Evolutionary conservation across 2,329 filamentous ascomycete species (phyloP).

Genomic region (Calonectria pteridis): DNA sequence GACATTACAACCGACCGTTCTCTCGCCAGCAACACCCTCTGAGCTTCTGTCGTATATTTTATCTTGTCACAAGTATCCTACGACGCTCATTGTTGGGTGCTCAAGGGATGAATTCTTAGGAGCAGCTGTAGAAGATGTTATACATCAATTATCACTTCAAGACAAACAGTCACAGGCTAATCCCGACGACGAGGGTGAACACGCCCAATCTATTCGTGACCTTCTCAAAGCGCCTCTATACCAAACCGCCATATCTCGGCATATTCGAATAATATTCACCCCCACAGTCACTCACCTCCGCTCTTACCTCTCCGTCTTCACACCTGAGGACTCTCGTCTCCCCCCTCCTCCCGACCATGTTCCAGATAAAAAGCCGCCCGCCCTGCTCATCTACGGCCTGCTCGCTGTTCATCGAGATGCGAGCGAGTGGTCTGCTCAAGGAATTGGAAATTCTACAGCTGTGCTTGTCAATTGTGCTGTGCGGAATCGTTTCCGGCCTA

Average conservation of each 20-base stretch:
- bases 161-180: background rate
- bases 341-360: slow-evolving; percentile 51
- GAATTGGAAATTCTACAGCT: slow-evolving; percentile 73
- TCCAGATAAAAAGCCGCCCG: slow-evolving; percentile 45
- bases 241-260: slow-evolving; percentile 75
- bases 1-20: slow-evolving; percentile 53
- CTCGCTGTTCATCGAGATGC: slow-evolving; percentile 75
- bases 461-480: slow-evolving; percentile 71
- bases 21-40: slow-evolving; percentile 66
- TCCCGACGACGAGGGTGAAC: background rate
- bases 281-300: slow-evolving; percentile 82
- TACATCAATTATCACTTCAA: slow-evolving; percentile 35
- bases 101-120: slow-evolving; percentile 73
- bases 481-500: slow-evolving; percentile 57
- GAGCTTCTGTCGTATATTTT: slow-evolving; percentile 77
- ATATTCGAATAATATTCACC: slow-evolving; percentile 78
- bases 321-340: slow-evolving; percentile 51
- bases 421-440: slow-evolving; percentile 82
- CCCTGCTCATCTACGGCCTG: slow-evolving; percentile 74
- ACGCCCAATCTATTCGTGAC: background rate
- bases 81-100: slow-evolving; percentile 79
- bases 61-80: slow-evolving; percentile 65
- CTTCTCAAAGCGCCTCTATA: slow-evolving; percentile 75
- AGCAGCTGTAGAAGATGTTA: slow-evolving; percentile 65
- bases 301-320: slow-evolving; percentile 76